Percentiles rank a stretch among this genome's conserved stretches.
These are phyloP conservation scores for Aspergillus coremiiformis DNA, from an alignment of 495 filamentous ascomycete genomes.

Conservation along the genomic window DNA sequence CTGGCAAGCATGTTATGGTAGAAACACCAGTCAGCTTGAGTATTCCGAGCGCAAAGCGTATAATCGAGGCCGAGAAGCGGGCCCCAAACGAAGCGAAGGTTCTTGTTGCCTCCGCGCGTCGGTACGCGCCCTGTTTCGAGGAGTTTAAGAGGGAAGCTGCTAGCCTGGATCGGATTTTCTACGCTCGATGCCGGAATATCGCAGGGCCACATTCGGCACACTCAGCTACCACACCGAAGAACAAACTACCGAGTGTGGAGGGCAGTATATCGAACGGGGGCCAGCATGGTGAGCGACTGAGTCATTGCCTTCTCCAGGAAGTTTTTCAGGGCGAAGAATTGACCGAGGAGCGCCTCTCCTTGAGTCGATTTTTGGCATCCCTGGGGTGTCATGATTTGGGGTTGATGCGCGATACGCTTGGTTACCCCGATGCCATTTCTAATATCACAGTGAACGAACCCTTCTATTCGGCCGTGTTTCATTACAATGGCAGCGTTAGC, in stretches of 20 bases:
- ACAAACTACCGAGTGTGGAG: background rate
- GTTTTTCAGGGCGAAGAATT: slow-evolving; percentile 28
- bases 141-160: slow-evolving; percentile 42
- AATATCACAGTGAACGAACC: slow-evolving; percentile 39
- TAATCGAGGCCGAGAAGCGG: slow-evolving; percentile 32
- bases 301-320: slow-evolving; percentile 22
- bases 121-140: slow-evolving; percentile 47
- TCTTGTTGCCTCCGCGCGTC: slow-evolving; percentile 49
- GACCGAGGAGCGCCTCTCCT: slow-evolving; percentile 24
- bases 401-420: slow-evolving; percentile 49
- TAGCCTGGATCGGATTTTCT: slow-evolving; percentile 38
- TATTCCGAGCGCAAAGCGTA: slow-evolving; percentile 29
- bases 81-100: slow-evolving; percentile 27
- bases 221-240: slow-evolving; percentile 22
- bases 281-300: background rate
- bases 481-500: slow-evolving; percentile 23
- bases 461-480: slow-evolving; percentile 42
- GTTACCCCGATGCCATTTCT: slow-evolving; percentile 36
- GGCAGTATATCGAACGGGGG: background rate
- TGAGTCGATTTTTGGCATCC: slow-evolving; percentile 39
- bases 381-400: slow-evolving; percentile 50
- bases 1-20: slow-evolving; percentile 48
- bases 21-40: slow-evolving; percentile 47
- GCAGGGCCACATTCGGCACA: slow-evolving; percentile 31
- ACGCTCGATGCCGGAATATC: slow-evolving; percentile 49